Evolutionary conservation across 164 flowering plant genomes (phyloP), one percentile per base, ranked within the genome.

Genomic region (Annona cherimola): DNA sequence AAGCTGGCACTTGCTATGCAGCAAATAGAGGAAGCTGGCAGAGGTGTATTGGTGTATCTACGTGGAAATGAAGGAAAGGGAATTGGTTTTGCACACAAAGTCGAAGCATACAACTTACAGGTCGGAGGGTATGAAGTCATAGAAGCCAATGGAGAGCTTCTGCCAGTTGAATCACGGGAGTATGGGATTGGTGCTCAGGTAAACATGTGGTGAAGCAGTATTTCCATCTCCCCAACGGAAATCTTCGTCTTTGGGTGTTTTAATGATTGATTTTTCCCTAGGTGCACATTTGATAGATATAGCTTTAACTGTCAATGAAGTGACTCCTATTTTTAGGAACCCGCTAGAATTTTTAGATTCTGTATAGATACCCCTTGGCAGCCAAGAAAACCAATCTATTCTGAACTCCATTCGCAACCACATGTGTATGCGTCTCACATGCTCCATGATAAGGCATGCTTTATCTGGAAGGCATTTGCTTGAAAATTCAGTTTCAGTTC

Each of bases 141-240:
- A 18, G 99, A 96, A 83, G 97, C 99, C 55, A 96, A 96, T 68
- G 96, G 88, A 80, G 99, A 93, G 76, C 81, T 96, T 42, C 77
- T 93, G 79, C 95, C 99, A 64, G 88, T 92, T 79, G 98, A 93
- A 85, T 89, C 99, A 5, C 81, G 98, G 26, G 99, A 96, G 69
- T 96, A 96, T 75, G 99, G 99, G 43, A 88, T 96, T 72, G 99
- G 99, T 76, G 99, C 99, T 57, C 99, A 96, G 98, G 99, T 95
- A 81, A 41, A 45, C 57, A n/a, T 40, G 60, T 41, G 39, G 42
- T 39, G 42, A 63, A 63, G 41, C 44, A 14, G 14, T 14, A 18
- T 61, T n/a, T 19, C 26, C n/a, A n/a, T 26, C 63, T 18, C n/a
- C n/a, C n/a, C 3, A 57, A 57, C 14, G 61, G n/a, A 57, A n/a